These are phyloP conservation scores for Sporisorium scitamineum DNA, from an alignment of 1,284 basidiomycete species.

Conservation along the genomic window DNA sequence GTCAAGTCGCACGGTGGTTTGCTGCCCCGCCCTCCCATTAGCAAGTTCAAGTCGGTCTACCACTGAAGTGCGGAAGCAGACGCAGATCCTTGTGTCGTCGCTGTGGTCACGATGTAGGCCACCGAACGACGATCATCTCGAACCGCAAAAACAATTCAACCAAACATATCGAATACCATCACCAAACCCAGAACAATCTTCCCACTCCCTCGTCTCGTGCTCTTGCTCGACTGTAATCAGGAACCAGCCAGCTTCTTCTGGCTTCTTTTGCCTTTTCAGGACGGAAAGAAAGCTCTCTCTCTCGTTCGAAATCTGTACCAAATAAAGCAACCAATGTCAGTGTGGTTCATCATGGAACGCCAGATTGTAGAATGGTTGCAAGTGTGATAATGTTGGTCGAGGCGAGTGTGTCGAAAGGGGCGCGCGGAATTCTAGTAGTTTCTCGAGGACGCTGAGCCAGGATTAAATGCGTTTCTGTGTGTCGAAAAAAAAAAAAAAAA, in stretches of 20 bases:
- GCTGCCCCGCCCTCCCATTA: slow-evolving; percentile 58
- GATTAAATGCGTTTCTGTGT: not conserved
- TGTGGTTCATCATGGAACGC: not conserved
- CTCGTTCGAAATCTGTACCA: not conserved
- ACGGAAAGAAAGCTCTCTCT: too few relatives aligned
- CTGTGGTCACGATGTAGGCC: not conserved
- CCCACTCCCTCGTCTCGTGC: not conserved
- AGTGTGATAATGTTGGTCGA: not conserved
- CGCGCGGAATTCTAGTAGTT: slow-evolving; percentile 6
- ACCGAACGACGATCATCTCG: too few relatives aligned
- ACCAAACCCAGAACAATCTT: not conserved
- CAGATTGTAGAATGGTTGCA: not conserved
- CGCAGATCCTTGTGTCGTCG: too few relatives aligned
- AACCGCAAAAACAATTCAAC: too few relatives aligned
- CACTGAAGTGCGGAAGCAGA: slow-evolving; percentile 22
- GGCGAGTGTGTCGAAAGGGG: not conserved
- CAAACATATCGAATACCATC: not conserved
- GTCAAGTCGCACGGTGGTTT: slow-evolving; percentile 66
- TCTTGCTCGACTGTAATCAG: not conserved
- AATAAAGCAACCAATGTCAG: not conserved
- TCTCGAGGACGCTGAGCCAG: not conserved
- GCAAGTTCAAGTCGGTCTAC: slow-evolving; percentile 59
- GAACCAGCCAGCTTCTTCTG: not conserved
- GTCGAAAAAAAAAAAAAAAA: not conserved
- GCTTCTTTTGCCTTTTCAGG: not conserved